Conservation (phyloP, 805 yeast species). For the Saturnispora dispora region DNA sequence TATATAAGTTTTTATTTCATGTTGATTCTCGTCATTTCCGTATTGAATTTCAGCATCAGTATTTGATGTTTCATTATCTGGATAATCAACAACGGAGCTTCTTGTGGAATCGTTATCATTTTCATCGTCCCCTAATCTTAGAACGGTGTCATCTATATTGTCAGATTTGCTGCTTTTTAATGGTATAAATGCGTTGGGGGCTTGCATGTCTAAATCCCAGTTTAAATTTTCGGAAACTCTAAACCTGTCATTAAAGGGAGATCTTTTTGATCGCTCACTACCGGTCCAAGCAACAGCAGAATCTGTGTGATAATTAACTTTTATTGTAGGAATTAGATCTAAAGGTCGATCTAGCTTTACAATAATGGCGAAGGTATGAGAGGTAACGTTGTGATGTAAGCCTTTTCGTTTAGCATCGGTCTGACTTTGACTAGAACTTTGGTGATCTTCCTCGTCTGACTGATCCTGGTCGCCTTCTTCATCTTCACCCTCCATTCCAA, state of each 20-base stretch:
- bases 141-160: constrained; percentile 13
- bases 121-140: constrained; percentile 15
- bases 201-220: constrained; percentile 35
- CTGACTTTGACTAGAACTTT: background rate
- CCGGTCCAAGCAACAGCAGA: constrained; percentile 40
- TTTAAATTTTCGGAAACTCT: constrained; percentile 33
- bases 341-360: constrained; percentile 36
- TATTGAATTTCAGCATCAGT: constrained; percentile 12
- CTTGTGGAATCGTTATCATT: background rate
- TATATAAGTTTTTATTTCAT: constrained; percentile 18
- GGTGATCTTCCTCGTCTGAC: constrained; percentile 9
- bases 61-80: constrained; percentile 7
- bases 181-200: constrained; percentile 30
- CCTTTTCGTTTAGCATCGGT: background rate
- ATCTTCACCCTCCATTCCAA: constrained; percentile 10
- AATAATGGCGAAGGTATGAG: constrained; percentile 45
- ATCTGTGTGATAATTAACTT: constrained; percentile 34
- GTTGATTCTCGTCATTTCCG: constrained; percentile 23
- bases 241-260: constrained; percentile 36
- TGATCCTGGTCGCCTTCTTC: constrained; percentile 19
- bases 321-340: constrained; percentile 28
- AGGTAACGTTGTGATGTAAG: constrained; percentile 22
- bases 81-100: background rate
- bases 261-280: constrained; percentile 34
- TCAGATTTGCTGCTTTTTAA: constrained; percentile 16